phyloP scores from a whole-genome alignment of 1,284 basidiomycete species.

The Phenoliferia sp. region DNA sequence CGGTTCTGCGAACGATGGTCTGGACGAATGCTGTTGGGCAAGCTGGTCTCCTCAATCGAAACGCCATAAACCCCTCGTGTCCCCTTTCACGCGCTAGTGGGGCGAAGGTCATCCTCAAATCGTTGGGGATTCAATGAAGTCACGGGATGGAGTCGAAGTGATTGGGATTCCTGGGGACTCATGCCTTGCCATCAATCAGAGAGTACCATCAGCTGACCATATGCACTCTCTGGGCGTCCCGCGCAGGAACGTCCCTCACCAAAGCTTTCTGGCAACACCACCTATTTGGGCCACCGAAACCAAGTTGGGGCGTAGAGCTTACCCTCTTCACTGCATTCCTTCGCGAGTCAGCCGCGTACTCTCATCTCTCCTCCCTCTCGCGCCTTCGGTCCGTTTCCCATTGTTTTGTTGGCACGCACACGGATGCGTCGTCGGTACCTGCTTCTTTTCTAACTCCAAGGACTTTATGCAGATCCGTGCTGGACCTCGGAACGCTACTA shows the following conservation, averaged over 20 bases:
- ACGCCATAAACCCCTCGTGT: neutral
- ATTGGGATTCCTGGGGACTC: too few species aligned
- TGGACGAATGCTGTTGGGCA: too few species aligned
- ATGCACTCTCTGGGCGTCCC: neutral
- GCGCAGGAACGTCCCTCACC: slow-evolving; percentile 62
- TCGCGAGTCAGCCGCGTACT: slow-evolving; percentile 77
- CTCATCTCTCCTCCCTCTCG: slow-evolving; percentile 75
- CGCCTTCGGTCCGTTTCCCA: slow-evolving; percentile 29
- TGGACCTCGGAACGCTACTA: slow-evolving; percentile 73
- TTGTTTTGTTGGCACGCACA: neutral
- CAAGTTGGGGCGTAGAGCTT: slow-evolving; percentile 76
- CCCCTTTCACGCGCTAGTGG: neutral
- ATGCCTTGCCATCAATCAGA: too few species aligned
- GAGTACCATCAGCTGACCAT: too few species aligned
- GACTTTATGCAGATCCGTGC: slow-evolving; percentile 64
- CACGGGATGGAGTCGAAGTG: too few species aligned
- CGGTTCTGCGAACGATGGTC: too few species aligned
- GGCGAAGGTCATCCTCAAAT: neutral
- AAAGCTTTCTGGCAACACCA: slow-evolving; percentile 65
- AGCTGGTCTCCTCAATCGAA: too few species aligned
- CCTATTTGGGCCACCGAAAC: slow-evolving; percentile 72
- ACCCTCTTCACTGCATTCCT: slow-evolving; percentile 62
- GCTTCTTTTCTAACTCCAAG: slow-evolving; percentile 33
- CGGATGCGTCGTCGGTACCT: neutral
- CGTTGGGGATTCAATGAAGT: neutral